Evolutionary conservation across 306 rosid species (phyloP).

Genomic region (Lathyrus sativus): DNA sequence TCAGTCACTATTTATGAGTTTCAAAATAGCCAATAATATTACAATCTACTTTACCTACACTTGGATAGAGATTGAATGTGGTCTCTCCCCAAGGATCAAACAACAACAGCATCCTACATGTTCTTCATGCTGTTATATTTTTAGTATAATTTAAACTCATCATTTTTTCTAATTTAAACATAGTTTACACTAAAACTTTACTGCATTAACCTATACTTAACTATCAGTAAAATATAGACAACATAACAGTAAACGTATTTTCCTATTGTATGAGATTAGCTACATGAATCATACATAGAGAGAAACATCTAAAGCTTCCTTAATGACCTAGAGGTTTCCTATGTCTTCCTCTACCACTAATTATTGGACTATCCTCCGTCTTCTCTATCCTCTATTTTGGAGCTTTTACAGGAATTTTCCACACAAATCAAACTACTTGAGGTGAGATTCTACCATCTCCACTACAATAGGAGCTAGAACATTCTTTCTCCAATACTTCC

Average conservation of each 20-base stretch:
- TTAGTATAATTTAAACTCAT: slow-evolving; percentile 4
- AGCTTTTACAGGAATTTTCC: not conserved
- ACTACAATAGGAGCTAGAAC: not conserved
- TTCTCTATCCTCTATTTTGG: not conserved
- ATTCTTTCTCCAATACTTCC: not conserved
- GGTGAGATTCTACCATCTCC: not conserved
- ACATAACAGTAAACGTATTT: not conserved
- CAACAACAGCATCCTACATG: not conserved
- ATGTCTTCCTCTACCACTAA: not conserved
- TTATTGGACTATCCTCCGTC: not conserved
- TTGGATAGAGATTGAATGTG: no score
- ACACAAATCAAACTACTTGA: not conserved
- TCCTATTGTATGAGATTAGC: not conserved
- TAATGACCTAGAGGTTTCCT: not conserved
- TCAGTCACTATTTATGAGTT: slow-evolving; percentile 1
- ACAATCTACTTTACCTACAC: not conserved
- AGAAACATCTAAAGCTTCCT: not conserved
- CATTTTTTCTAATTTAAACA: not conserved
- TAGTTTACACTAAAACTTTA: slow-evolving; percentile 3
- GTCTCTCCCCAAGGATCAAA: not conserved
- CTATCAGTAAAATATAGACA: not conserved
- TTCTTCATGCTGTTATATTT: slow-evolving; percentile 4
- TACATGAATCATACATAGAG: not conserved
- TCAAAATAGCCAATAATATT: slow-evolving; percentile 17
- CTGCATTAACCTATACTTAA: not conserved